Conservation (phyloP, 2,329 filamentous ascomycete genomes). For the Corinectria fuckeliana region DNA sequence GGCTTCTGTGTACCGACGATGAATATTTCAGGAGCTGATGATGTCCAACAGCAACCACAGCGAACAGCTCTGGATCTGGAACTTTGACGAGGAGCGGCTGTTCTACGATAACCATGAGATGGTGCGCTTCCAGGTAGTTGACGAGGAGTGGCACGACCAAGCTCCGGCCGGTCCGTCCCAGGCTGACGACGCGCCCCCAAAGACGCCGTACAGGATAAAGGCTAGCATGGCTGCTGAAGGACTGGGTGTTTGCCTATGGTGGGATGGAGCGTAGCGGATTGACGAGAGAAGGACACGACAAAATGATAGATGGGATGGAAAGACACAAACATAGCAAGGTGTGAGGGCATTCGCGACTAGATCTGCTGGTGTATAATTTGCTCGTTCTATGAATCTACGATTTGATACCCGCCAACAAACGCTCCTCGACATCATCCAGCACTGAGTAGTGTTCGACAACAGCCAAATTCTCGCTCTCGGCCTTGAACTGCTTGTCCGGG, state of each 20-base stretch:
- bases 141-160: slow-evolving; percentile 92
- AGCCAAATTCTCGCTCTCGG: slow-evolving; percentile 92
- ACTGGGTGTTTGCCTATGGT: slow-evolving; percentile 69
- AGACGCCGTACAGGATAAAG: slow-evolving; percentile 74
- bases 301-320: background rate
- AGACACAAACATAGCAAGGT: slow-evolving; percentile 1
- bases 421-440: slow-evolving; percentile 84
- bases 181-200: slow-evolving; percentile 65
- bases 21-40: slow-evolving; percentile 12
- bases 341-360: slow-evolving; percentile 27
- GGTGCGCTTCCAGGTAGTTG: slow-evolving; percentile 83
- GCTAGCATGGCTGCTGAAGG: slow-evolving; percentile 69
- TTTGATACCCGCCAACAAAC: slow-evolving; percentile 68
- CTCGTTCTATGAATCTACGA: slow-evolving; percentile 44
- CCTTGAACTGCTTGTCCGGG: slow-evolving; percentile 92
- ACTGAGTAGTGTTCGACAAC: slow-evolving; percentile 95
- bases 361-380: slow-evolving; percentile 36
- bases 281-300: slow-evolving; percentile 16
- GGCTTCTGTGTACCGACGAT: background rate
- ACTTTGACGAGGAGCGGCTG: slow-evolving; percentile 73
- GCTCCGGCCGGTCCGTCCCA: slow-evolving; percentile 72
- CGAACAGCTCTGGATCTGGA: slow-evolving; percentile 87
- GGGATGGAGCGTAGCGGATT: slow-evolving; percentile 51
- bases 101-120: slow-evolving; percentile 92
- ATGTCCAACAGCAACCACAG: slow-evolving; percentile 64